Conservation (phyloP, 169 alveolate genomes). For the Plasmodium chabaudi region DNA sequence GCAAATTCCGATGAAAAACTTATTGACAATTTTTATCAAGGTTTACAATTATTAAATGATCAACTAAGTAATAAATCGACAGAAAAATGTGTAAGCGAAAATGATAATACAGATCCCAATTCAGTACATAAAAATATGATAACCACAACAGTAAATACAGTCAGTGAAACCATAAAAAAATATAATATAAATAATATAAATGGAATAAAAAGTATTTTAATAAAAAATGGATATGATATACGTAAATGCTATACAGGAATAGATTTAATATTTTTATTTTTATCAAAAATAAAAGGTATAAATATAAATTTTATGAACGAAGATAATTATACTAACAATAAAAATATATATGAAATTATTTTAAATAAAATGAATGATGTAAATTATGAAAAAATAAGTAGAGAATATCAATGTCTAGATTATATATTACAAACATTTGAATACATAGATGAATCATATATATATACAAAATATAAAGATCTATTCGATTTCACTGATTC, state of each 20-base stretch:
- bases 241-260: slow-evolving; percentile 53
- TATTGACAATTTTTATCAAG: slow-evolving; percentile 45
- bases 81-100: neutral
- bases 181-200: slow-evolving; percentile 53
- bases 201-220: slow-evolving; percentile 38
- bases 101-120: neutral
- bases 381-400: slow-evolving; percentile 21
- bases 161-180: slow-evolving; percentile 50
- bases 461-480: slow-evolving; percentile 31
- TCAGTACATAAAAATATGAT: slow-evolving; percentile 1
- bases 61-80: slow-evolving; percentile 2
- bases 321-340: slow-evolving; percentile 24
- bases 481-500: slow-evolving; percentile 50
- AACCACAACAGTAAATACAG: slow-evolving; percentile 9
- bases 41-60: slow-evolving; percentile 41
- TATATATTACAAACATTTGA: slow-evolving; percentile 43
- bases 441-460: slow-evolving; percentile 42
- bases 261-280: slow-evolving; percentile 50
- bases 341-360: slow-evolving; percentile 47
- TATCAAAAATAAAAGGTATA: slow-evolving; percentile 52
- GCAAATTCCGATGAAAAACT: slow-evolving; percentile 25
- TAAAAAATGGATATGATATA: slow-evolving; percentile 59
- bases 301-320: slow-evolving; percentile 48
- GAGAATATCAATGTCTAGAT: slow-evolving; percentile 25
- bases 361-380: slow-evolving; percentile 21